These are phyloP conservation scores for Platismatia glauca DNA, from an alignment of 495 filamentous ascomycete species.

Conservation along the genomic window DNA sequence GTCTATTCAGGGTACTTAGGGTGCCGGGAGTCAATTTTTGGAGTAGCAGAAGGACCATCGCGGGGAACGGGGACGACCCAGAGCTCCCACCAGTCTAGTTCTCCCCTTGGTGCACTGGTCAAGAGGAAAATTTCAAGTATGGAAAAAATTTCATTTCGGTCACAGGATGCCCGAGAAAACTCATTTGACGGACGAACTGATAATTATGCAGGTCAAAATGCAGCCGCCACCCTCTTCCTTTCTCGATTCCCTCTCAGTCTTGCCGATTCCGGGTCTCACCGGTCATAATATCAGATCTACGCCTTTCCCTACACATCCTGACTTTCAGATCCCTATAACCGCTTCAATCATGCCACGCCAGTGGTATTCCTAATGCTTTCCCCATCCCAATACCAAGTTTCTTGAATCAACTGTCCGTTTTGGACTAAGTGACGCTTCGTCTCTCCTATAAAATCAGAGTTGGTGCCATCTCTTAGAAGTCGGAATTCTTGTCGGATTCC, in stretches of 20 bases:
- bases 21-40: conserved; percentile 1
- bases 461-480: not conserved
- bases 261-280: conserved; percentile 20
- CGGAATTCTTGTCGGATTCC: not conserved
- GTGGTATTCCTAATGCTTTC: not conserved
- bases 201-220: conserved; percentile 3
- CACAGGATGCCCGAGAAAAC: conserved; percentile 14
- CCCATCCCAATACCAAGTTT: not conserved
- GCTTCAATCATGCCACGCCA: conserved; percentile 14
- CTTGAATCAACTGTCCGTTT: not conserved
- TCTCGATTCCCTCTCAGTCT: not conserved
- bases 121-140: not conserved
- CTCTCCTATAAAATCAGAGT: not conserved
- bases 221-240: conserved; percentile 10
- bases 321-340: conserved; percentile 7
- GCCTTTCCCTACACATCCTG: not conserved
- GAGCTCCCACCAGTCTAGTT: not conserved
- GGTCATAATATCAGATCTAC: conserved; percentile 9
- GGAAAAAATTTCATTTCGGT: conserved; percentile 11
- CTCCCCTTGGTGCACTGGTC: not conserved
- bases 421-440: not conserved
- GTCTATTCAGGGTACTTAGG: no score
- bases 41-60: conserved; percentile 2
- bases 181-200: not conserved
- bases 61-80: conserved; percentile 2